Evolutionary conservation across 768 basidiomycete genomes (phyloP).

Genomic region (Cytidiella melzeri): DNA sequence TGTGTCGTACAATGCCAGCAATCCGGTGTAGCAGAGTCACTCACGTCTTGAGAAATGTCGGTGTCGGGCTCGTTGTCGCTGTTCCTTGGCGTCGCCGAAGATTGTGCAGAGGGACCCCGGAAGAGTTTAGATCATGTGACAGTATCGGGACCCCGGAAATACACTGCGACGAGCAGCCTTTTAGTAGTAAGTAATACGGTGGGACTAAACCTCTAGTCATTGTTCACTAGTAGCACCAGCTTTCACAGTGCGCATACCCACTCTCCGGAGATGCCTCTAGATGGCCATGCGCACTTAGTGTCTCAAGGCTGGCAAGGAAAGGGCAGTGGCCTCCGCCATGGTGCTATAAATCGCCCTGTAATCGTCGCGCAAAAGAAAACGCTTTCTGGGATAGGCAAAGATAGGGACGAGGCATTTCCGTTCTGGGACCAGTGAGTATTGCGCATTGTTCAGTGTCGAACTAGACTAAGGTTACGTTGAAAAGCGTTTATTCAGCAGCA

Average conservation of each 20-base stretch:
- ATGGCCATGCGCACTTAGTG: conserved; percentile 66
- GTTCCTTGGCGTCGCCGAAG: neutral
- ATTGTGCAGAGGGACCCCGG: conserved; percentile 5
- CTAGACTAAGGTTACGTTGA: no score
- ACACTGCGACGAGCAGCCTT: no score
- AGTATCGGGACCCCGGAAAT: no score
- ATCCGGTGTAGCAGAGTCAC: conserved; percentile 19
- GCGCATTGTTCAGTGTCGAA: no score
- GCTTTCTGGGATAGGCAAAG: conserved; percentile 83
- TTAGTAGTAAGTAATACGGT: no score
- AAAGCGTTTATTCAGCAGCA: conserved; percentile 75
- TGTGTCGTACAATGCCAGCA: neutral
- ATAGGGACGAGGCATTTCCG: conserved; percentile 91
- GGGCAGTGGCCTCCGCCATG: conserved; percentile 79
- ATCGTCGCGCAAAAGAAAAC: conserved; percentile 80
- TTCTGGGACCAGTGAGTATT: conserved; percentile 98
- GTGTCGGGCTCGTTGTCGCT: conserved; percentile 23
- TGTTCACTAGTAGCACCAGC: no score
- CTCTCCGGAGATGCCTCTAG: conserved; percentile 48
- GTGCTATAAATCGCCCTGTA: conserved; percentile 71
- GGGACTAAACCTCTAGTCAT: no score
- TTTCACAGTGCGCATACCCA: no score
- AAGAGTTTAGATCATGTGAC: neutral
- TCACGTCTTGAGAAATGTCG: conserved; percentile 33
- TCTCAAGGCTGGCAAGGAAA: conserved; percentile 86